Conservation (phyloP, 441 rosid genomes). For the Euphorbia celastroides region DNA sequence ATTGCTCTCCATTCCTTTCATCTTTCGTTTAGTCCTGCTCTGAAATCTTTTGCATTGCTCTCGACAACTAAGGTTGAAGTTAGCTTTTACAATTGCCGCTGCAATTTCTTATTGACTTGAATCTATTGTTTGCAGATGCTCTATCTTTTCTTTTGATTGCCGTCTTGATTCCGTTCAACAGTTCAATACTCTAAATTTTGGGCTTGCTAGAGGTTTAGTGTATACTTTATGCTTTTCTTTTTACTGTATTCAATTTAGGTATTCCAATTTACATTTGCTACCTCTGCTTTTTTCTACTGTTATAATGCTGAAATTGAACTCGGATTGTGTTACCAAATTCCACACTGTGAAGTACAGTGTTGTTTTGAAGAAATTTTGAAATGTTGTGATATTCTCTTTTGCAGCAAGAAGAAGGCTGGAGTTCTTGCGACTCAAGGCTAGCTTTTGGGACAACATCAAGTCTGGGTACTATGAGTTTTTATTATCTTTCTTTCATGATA, state of each 20-base stretch:
- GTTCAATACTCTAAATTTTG: conserved; percentile 23
- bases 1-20: not conserved
- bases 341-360: not conserved
- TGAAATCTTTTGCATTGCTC: not conserved
- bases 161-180: conserved; percentile 31
- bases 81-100: not conserved
- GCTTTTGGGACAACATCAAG: conserved; percentile 82
- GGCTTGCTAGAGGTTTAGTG: conserved; percentile 30
- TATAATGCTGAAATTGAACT: not conserved
- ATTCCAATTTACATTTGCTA: not conserved
- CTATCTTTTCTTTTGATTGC: conserved; percentile 30
- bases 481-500: not conserved
- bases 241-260: not conserved
- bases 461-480: conserved; percentile 66
- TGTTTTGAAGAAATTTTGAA: not conserved
- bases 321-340: not conserved
- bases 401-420: conserved; percentile 57
- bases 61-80: not conserved
- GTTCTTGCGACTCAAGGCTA: conserved; percentile 49
- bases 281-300: not conserved
- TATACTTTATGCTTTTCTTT: not conserved
- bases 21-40: not conserved
- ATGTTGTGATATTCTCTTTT: conserved; percentile 14
- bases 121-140: conserved; percentile 34
- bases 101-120: not conserved